A percentile compares a stretch with the other conserved stretches of the same genome.
Conservation (phyloP, 352 stramenopile genomes). For the Phytophthora fragariae region DNA sequence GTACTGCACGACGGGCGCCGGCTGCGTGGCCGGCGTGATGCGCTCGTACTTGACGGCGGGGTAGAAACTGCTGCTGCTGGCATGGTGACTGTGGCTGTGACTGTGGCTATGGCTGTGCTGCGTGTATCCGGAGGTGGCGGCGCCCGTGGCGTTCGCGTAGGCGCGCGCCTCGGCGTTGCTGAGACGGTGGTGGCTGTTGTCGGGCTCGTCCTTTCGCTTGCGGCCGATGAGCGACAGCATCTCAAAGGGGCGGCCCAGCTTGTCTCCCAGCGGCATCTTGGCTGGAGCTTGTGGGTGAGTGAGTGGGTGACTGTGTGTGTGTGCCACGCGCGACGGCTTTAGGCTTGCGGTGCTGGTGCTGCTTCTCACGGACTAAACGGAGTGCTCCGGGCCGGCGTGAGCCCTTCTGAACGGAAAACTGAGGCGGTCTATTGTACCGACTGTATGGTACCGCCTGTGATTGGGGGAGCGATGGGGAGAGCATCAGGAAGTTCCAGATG, state of each 20-base stretch:
- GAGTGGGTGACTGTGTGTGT: too few species aligned
- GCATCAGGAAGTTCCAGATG: neutral
- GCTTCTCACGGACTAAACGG: neutral
- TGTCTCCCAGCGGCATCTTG: slow-evolving; percentile 62
- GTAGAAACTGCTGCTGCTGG: slow-evolving; percentile 39
- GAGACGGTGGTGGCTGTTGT: slow-evolving; percentile 22
- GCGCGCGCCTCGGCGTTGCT: slow-evolving; percentile 29
- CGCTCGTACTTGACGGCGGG: slow-evolving; percentile 59
- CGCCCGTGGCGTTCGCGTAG: slow-evolving; percentile 40
- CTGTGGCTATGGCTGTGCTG: slow-evolving; percentile 7
- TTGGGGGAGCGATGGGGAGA: neutral
- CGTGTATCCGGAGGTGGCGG: slow-evolving; percentile 20
- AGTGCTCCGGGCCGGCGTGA: neutral
- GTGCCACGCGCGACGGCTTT: too few species aligned
- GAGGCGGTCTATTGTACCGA: neutral
- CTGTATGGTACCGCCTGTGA: neutral
- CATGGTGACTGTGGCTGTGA: slow-evolving; percentile 24
- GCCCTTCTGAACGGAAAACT: slow-evolving; percentile 8
- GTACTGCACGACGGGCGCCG: slow-evolving; percentile 49
- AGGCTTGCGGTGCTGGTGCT: neutral
- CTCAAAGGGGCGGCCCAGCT: slow-evolving; percentile 67
- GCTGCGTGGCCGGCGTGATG: slow-evolving; percentile 39
- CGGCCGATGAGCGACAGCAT: slow-evolving; percentile 68
- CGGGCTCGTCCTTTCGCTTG: slow-evolving; percentile 60
- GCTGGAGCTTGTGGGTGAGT: neutral